Percentiles rank a stretch among this genome's conserved stretches.
Evolutionary conservation across 257 asterid species (phyloP).

Genomic region (Nicotiana attenuata): DNA sequence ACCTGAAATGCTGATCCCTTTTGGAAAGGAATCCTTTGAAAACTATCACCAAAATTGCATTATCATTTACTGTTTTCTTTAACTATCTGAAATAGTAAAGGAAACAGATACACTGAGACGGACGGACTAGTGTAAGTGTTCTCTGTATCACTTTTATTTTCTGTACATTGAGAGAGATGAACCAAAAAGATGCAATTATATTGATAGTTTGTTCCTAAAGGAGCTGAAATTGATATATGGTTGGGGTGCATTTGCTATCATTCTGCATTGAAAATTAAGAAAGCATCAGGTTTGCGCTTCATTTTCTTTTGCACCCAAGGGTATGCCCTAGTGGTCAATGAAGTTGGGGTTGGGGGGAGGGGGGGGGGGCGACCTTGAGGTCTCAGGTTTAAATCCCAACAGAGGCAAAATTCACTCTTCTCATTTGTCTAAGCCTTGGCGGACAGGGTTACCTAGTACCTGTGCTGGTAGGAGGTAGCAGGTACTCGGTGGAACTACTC

Average conservation of each 20-base stretch:
- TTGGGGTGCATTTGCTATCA: neutral
- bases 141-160: neutral
- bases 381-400: too few relatives aligned
- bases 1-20: neutral
- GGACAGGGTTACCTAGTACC: neutral
- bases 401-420: too few relatives aligned
- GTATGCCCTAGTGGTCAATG: too few relatives aligned
- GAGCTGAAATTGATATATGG: neutral
- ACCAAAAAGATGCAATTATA: neutral
- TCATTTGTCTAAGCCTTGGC: neutral
- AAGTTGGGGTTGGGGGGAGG: too few relatives aligned
- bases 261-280: neutral
- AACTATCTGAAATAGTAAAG: neutral
- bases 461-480: neutral
- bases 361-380: too few relatives aligned
- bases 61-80: neutral
- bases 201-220: neutral
- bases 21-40: neutral
- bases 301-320: too few relatives aligned
- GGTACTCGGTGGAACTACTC: too few relatives aligned
- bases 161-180: neutral
- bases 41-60: neutral
- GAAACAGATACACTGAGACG: neutral
- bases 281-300: neutral
- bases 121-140: neutral